Evolutionary conservation across 2,329 filamentous ascomycete species (phyloP).

Genomic region (Alternaria sp.): DNA sequence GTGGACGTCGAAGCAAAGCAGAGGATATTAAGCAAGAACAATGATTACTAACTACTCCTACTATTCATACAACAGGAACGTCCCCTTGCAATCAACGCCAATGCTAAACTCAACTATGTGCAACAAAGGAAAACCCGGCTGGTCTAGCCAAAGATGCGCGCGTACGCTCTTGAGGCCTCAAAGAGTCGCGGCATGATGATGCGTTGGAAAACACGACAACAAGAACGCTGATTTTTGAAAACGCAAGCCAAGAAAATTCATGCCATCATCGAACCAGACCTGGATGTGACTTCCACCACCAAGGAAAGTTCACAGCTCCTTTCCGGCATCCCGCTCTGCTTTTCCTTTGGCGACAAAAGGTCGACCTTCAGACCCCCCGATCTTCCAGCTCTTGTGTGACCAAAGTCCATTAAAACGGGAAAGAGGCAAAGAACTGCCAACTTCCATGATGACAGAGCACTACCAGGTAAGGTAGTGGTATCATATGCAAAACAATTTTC

Average conservation of each 20-base stretch:
- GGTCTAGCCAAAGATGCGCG: constrained; percentile 30
- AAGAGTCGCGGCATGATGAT: constrained; percentile 18
- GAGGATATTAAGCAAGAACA: neutral
- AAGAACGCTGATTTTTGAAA: constrained; percentile 14
- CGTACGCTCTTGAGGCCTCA: constrained; percentile 12
- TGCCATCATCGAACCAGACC: constrained; percentile 8
- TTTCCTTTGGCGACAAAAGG: constrained; percentile 5
- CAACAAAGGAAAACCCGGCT: constrained; percentile 33
- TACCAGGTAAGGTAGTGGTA: constrained; percentile 17
- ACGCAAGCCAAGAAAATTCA: constrained; percentile 3
- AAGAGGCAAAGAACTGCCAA: neutral
- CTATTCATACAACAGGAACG: constrained; percentile 7
- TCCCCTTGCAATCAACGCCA: constrained; percentile 8
- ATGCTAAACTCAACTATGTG: constrained; percentile 13
- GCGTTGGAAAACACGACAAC: constrained; percentile 4
- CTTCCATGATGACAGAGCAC: neutral
- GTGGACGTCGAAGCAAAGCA: neutral
- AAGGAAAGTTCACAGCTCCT: neutral
- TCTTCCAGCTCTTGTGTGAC: constrained; percentile 30
- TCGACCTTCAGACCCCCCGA: constrained; percentile 44
- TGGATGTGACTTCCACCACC: neutral
- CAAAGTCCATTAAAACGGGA: neutral
- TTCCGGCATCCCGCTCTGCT: neutral
- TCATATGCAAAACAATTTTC: constrained; percentile 29
- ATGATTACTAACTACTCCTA: neutral